These are phyloP conservation scores for Arachis stenosperma DNA, from an alignment of 306 rosid species.

Conservation along the genomic window DNA sequence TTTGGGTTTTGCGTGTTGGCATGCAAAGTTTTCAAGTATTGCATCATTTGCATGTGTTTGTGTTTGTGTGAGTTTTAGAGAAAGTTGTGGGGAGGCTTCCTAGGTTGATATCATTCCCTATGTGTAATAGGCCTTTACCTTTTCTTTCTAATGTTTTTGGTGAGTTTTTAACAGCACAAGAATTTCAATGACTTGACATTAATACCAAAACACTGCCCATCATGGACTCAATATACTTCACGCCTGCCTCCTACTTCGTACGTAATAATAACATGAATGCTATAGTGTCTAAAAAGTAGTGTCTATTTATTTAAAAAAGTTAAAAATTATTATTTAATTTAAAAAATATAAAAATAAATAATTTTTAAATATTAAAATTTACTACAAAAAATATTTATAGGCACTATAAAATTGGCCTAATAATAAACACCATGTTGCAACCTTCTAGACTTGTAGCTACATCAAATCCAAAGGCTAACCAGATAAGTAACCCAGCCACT, in stretches of 20 bases:
- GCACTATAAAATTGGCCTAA: no score
- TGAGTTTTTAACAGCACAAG: slow-evolving; percentile 33
- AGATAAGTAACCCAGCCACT: background rate
- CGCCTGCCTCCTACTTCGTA: background rate
- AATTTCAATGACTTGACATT: slow-evolving; percentile 41
- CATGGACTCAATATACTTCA: background rate
- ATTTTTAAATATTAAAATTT: no score
- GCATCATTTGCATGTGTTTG: slow-evolving; percentile 19
- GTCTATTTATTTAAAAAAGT: no score
- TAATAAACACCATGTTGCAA: background rate
- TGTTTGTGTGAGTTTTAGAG: slow-evolving; percentile 45
- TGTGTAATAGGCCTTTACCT: slow-evolving; percentile 41
- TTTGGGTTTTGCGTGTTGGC: slow-evolving; percentile 74
- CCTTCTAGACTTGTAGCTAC: background rate
- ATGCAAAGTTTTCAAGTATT: slow-evolving; percentile 65
- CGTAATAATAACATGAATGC: no score
- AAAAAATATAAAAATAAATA: no score
- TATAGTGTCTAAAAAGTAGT: no score
- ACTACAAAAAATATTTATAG: no score
- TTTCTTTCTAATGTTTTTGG: slow-evolving; percentile 45
- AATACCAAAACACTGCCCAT: slow-evolving; percentile 39
- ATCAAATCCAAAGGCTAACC: slow-evolving; percentile 24
- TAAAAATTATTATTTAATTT: no score
- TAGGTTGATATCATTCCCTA: slow-evolving; percentile 78
- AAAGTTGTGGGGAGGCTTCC: slow-evolving; percentile 42